Conservation (phyloP, 1,284 basidiomycete genomes). For the Sporisorium sorghi region DNA sequence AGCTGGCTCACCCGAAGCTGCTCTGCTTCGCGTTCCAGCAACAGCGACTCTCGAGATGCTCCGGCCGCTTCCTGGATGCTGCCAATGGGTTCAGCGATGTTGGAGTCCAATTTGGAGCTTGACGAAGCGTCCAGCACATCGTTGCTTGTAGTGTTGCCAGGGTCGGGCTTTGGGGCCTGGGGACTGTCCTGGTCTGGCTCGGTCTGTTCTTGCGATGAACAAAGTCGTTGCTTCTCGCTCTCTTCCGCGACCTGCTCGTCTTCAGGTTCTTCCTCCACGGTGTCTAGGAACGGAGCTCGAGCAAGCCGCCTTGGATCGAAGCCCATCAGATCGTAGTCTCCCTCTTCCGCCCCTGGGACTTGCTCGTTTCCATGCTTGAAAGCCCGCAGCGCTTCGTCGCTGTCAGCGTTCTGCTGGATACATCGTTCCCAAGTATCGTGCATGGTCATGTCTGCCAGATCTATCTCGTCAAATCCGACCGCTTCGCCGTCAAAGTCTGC, state of each 20-base stretch:
- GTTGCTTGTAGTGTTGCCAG: neutral
- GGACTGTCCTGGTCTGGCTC: neutral
- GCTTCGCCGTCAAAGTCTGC: neutral
- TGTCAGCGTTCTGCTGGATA: neutral
- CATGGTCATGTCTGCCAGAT: constrained; percentile 26
- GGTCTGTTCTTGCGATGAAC: neutral
- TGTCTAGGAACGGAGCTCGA: constrained; percentile 34
- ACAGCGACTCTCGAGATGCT: constrained; percentile 1
- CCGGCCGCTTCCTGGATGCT: neutral
- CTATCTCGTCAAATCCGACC: constrained; percentile 9
- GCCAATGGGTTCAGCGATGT: neutral
- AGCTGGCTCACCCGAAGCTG: constrained; percentile 2
- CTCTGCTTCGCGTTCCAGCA: neutral
- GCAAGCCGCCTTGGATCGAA: constrained; percentile 17
- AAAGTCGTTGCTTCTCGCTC: neutral
- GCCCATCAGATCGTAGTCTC: constrained; percentile 13
- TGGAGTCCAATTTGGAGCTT: neutral
- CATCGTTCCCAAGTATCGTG: constrained; percentile 24
- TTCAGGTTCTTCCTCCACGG: constrained; percentile 29
- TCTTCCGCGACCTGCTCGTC: constrained; percentile 6
- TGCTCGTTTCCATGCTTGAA: neutral
- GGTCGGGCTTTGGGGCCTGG: neutral
- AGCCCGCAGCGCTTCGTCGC: neutral
- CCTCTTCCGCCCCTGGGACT: neutral
- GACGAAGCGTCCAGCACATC: neutral